Evolutionary conservation across 2,329 filamentous ascomycete genomes (phyloP).

Genomic region (Ophiosphaerella korrae): DNA sequence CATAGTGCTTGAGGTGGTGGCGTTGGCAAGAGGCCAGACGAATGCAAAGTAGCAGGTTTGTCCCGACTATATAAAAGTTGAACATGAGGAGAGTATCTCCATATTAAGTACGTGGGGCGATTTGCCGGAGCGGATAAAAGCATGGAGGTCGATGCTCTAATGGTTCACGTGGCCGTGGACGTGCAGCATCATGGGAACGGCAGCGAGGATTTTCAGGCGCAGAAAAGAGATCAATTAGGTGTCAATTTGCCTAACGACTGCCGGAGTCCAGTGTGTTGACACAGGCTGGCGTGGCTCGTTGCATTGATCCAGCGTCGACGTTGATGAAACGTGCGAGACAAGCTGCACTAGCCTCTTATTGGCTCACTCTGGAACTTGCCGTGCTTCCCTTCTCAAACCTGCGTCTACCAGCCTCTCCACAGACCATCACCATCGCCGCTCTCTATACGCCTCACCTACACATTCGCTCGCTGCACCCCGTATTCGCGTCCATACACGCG

Average conservation of each 20-base stretch:
- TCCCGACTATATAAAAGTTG: slow-evolving; percentile 1
- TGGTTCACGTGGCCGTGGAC: not conserved
- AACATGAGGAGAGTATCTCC: slow-evolving; percentile 20
- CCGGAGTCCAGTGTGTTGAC: slow-evolving; percentile 12
- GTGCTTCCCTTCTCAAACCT: slow-evolving; percentile 16
- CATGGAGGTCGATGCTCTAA: slow-evolving; percentile 9
- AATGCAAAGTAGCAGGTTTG: too few species aligned
- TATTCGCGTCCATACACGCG: slow-evolving; percentile 17
- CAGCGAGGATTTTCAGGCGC: not conserved
- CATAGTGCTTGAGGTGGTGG: too few species aligned
- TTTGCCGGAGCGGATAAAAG: slow-evolving; percentile 23
- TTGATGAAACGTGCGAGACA: slow-evolving; percentile 34
- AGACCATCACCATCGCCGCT: slow-evolving; percentile 28
- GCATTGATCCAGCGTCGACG: slow-evolving; percentile 16
- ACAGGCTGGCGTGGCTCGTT: slow-evolving; percentile 13
- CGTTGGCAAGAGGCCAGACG: too few species aligned
- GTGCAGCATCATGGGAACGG: slow-evolving; percentile 3
- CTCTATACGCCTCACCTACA: slow-evolving; percentile 22
- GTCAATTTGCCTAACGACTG: not conserved
- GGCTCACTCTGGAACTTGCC: slow-evolving; percentile 28
- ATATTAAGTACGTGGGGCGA: slow-evolving; percentile 30
- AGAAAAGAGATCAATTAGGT: slow-evolving; percentile 9
- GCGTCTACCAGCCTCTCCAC: slow-evolving; percentile 13
- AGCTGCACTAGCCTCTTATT: slow-evolving; percentile 5
- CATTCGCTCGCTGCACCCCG: slow-evolving; percentile 23